Conservation (phyloP, 495 filamentous ascomycete species). For the Podospora conica region DNA sequence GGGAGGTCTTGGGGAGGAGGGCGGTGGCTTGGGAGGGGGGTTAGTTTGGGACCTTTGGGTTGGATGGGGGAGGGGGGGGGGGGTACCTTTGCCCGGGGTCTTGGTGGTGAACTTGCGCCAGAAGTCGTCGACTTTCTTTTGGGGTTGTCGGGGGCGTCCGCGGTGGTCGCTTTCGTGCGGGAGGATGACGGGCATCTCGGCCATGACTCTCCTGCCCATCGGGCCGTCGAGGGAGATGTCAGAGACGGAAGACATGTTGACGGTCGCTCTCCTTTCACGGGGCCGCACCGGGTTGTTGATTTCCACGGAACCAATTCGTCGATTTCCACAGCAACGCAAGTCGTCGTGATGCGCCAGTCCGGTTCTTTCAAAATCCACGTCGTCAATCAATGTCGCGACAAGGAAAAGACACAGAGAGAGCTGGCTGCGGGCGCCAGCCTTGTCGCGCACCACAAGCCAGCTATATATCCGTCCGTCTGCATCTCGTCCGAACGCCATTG, state of each 20-base stretch:
- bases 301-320: background rate
- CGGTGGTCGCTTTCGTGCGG: conserved; percentile 16
- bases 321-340: background rate
- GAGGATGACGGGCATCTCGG: conserved; percentile 19
- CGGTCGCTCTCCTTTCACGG: background rate
- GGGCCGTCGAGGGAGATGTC: background rate
- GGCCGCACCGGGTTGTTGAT: background rate
- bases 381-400: background rate
- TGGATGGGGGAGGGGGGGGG: background rate
- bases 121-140: conserved; percentile 67
- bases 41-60: background rate
- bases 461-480: background rate
- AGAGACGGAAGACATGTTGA: conserved; percentile 2
- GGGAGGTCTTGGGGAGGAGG: conserved; percentile 66
- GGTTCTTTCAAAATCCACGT: background rate
- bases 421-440: conserved; percentile 1
- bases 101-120: conserved; percentile 72
- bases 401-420: background rate
- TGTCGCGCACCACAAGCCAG: background rate
- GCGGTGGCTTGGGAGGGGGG: conserved; percentile 51
- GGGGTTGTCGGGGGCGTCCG: conserved; percentile 49
- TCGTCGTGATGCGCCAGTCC: background rate
- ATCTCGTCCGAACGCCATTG: background rate
- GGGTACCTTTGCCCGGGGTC: conserved; percentile 46
- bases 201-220: conserved; percentile 14